A percentile compares a stretch with the other conserved stretches of the same genome.
Evolutionary conservation across 1,284 basidiomycete species (phyloP).

Genomic region (Cryptococcus sp.): DNA sequence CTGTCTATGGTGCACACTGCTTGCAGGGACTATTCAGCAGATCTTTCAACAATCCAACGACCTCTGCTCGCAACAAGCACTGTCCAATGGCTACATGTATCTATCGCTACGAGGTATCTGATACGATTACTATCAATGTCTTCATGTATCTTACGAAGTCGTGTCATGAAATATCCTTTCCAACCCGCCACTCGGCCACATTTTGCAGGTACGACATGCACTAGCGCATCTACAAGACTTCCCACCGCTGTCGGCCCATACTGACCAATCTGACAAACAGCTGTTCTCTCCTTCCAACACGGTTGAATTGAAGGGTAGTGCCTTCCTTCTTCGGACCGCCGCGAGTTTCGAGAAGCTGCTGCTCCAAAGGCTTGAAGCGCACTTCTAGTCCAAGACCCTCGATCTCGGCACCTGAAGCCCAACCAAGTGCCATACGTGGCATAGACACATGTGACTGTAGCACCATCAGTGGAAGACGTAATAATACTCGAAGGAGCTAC

Average conservation of each 20-base stretch:
- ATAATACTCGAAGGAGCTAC: background rate
- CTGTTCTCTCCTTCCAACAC: slow-evolving; percentile 53
- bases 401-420: slow-evolving; percentile 51
- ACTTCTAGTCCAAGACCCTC: slow-evolving; percentile 51
- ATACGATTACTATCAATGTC: too few relatives aligned
- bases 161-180: too few relatives aligned
- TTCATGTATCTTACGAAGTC: too few relatives aligned
- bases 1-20: too few relatives aligned
- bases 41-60: too few relatives aligned
- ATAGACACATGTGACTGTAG: slow-evolving; percentile 47
- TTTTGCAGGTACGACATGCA: too few relatives aligned
- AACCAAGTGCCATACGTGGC: slow-evolving; percentile 52
- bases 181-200: too few relatives aligned
- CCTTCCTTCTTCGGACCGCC: slow-evolving; percentile 30
- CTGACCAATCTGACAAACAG: slow-evolving; percentile 53
- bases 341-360: slow-evolving; percentile 25
- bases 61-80: too few relatives aligned
- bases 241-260: slow-evolving; percentile 54
- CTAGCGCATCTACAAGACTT: slow-evolving; percentile 41
- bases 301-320: slow-evolving; percentile 46
- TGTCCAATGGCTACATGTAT: too few relatives aligned
- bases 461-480: background rate
- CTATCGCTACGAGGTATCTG: too few relatives aligned
- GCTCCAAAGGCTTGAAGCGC: slow-evolving; percentile 38
- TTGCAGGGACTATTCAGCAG: too few relatives aligned